Base-by-base conservation (phyloP, 2,329 filamentous ascomycete species). In the Pseudogymnoascus sp. region DNA sequence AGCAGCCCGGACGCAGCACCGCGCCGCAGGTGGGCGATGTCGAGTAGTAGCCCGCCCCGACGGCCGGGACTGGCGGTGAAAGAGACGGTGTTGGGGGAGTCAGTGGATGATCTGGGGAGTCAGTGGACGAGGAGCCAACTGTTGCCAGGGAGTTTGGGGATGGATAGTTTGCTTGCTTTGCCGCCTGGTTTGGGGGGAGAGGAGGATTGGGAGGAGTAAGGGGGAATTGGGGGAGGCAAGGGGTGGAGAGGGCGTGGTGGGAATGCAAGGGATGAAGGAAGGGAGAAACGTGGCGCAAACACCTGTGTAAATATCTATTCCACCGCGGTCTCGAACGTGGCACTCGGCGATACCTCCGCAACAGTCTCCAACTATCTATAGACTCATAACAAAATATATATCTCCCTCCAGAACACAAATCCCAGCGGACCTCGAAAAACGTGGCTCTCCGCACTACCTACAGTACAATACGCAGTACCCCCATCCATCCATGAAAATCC, bases 161-260 rank as follows among this genome's bases (percentile, higher is more conserved):
- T 52, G 41, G 41, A 52, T 52, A 52, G 41, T 52, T 52, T 52
- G 41, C 41, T 52, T 52, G 41, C 23, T 52, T 28, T 52, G 41
- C 41, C 41, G 41, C 41, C 41, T 10, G 41, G 41, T 0, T 52
- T 15, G 26, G 41, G 41, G n/a, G 41, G 30, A 2, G 38, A 7
- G 9, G 41, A 45, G 21, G 39, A 15, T 4, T 48, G 39, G 39
- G 38, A 37, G 15, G 38, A 48, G 39, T 48, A 21, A 48, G 21
- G 12, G 39, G 12, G 35, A 21, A 19, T 15, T 0, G 28, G 28
- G 9, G 2, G 33, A 2, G 33, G 38, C 1, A 21, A 41, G 37
- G 37, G 15, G 9, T 13, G 38, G 5, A 23, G 15, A 8, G 35
- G 15, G 1, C 3, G 35, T 38, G 13, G 15, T 18, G 15, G 35